Conservation (phyloP, 495 filamentous ascomycete genomes). For the Xanthoparmelia taractica region DNA sequence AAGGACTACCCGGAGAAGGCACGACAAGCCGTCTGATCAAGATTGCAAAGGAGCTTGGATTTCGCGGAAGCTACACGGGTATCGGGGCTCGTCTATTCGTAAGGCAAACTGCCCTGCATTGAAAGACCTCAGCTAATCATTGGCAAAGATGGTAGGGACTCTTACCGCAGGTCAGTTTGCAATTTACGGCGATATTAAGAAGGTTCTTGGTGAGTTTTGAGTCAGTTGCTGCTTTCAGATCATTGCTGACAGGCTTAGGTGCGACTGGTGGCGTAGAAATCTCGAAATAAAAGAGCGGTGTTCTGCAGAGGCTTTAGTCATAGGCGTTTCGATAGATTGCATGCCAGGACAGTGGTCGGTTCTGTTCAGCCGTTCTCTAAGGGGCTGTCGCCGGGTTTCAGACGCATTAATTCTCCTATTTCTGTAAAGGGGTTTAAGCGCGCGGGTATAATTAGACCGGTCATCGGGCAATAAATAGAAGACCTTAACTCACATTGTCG, state of each 20-base stretch:
- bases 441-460: constrained; percentile 11
- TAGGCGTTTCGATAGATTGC: constrained; percentile 9
- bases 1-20: constrained; percentile 89
- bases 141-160: constrained; percentile 43
- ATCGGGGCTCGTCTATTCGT: constrained; percentile 87
- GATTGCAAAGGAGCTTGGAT: constrained; percentile 89
- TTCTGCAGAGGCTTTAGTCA: not conserved
- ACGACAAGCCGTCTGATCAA: constrained; percentile 87
- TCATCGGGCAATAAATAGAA: constrained; percentile 13
- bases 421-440: not conserved
- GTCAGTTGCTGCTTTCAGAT: not conserved
- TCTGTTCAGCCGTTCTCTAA: not conserved
- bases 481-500: too few relatives aligned
- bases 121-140: too few relatives aligned
- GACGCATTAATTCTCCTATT: constrained; percentile 1
- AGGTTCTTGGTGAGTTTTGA: constrained; percentile 29
- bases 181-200: constrained; percentile 80
- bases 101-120: not conserved
- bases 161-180: constrained; percentile 92
- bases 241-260: constrained; percentile 45
- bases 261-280: constrained; percentile 79
- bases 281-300: constrained; percentile 32
- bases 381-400: not conserved
- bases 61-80: constrained; percentile 81
- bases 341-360: not conserved